Percentiles rank a stretch among this genome's conserved stretches.
These are phyloP conservation scores for Saturnispora diversa DNA, from an alignment of 805 yeast species.

Conservation along the genomic window DNA sequence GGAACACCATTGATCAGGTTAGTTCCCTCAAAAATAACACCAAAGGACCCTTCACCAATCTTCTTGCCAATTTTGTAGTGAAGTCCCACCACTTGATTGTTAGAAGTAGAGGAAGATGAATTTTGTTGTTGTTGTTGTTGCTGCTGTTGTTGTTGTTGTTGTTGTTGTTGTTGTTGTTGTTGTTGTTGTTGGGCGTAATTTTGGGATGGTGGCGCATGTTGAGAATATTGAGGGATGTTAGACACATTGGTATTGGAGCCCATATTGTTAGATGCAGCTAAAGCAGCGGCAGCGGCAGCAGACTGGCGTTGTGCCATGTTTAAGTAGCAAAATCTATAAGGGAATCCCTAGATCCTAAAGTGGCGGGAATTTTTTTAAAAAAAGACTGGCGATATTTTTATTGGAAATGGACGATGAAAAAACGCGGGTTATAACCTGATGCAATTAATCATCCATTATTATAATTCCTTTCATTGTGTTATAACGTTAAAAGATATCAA, in stretches of 20 bases:
- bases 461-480: no score
- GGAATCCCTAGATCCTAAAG: neutral
- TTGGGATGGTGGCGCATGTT: conserved; percentile 15
- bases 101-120: conserved; percentile 14
- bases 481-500: neutral
- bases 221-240: conserved; percentile 27
- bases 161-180: conserved; percentile 13
- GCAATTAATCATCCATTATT: no score
- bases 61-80: conserved; percentile 96
- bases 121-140: conserved; percentile 14
- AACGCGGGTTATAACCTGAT: conserved; percentile 2
- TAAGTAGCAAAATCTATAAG: neutral
- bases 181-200: conserved; percentile 14
- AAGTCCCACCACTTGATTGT: conserved; percentile 72
- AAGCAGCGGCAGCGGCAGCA: conserved; percentile 31
- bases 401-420: neutral
- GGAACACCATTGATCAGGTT: conserved; percentile 85
- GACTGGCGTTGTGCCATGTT: conserved; percentile 17
- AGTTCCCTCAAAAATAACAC: conserved; percentile 93
- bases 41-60: conserved; percentile 98
- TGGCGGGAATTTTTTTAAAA: conserved; percentile 2
- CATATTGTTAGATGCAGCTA: conserved; percentile 27
- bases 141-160: conserved; percentile 4
- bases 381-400: no score
- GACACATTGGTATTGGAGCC: conserved; percentile 19